Evolutionary conservation across 805 yeast species (phyloP), one percentile per base, ranked within the genome.

Genomic region (Schwanniomyces polymorphus): DNA sequence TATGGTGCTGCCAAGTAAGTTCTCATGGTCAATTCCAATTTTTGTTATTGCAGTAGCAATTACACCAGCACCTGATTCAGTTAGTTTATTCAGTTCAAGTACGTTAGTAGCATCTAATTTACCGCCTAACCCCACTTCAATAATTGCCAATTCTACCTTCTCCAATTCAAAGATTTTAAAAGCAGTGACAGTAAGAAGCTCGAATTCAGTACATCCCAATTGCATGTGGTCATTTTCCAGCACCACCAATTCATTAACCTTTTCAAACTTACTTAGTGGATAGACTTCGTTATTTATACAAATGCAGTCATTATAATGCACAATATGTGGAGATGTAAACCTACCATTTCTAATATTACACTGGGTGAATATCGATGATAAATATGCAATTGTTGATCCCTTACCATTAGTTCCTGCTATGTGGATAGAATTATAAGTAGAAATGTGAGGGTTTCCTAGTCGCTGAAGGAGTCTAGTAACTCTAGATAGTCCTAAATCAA

Each of bases 111-210:
- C 89, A 65, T 92, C 99, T 10, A 82, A 62, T 37, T 87, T 65
- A 0, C 99, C 99, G 2, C 99, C 99, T 6, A 94, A 70, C 0
- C 99, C 99, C 4, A 91, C 97, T 64, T 92, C 99, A n/a, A 92
- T 66, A 0, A 92, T 81, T 0, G 96, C 97, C 45, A 86, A 68
- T 21, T 85, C 83, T 5, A 91, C 86, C 1, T 75, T 64, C 38
- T 74, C 72, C 9, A 76, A 58, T 33, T 75, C 74, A 63, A 94
- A 94, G 21, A 89, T 79, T 55, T 85, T 80, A 56, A 90, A 82
- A 1, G 97, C 98, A 0, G 87, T 81, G 18, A 91, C 92, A 0
- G 98, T 89, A 41, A 90, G 70, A 5, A 88, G 57, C 62, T 92
- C 99, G 64, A 92, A 92, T 62, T 90, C 96, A 0, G 97, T 86